These are phyloP conservation scores for Pseudogymnoascus sp. DNA, from an alignment of 2,329 filamentous ascomycete genomes.

Conservation along the genomic window DNA sequence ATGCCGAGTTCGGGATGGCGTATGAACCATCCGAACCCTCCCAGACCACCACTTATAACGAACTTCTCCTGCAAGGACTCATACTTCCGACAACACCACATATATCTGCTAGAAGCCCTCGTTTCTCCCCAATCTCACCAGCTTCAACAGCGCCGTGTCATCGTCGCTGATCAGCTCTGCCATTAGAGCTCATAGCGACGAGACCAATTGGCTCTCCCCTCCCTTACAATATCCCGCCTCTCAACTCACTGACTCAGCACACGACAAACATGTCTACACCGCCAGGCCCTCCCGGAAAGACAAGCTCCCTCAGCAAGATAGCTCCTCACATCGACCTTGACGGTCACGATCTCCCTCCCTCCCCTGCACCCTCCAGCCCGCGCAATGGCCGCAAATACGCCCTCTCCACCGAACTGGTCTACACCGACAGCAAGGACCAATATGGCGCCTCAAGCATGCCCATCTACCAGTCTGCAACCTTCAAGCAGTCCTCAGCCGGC, in stretches of 20 bases:
- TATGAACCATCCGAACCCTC: constrained; percentile 4
- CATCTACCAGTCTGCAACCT: constrained; percentile 97
- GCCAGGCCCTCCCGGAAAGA: constrained; percentile 23
- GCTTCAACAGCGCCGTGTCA: not conserved
- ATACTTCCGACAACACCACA: not conserved
- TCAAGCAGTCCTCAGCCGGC: constrained; percentile 78
- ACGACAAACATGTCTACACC: constrained; percentile 28
- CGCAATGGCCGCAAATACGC: constrained; percentile 81
- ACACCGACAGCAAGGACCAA: constrained; percentile 91
- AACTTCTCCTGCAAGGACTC: constrained; percentile 2
- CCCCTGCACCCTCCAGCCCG: constrained; percentile 86
- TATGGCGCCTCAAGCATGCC: constrained; percentile 94
- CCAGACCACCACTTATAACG: constrained; percentile 1
- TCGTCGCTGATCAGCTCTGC: constrained; percentile 8
- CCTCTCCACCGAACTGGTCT: constrained; percentile 91
- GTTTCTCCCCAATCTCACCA: not conserved
- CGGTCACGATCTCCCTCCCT: constrained; percentile 78
- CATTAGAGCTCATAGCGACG: constrained; percentile 7
- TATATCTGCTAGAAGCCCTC: not conserved
- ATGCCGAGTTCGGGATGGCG: constrained; percentile 8
- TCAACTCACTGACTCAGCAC: constrained; percentile 7
- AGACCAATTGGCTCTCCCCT: constrained; percentile 7
- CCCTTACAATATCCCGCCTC: not conserved
- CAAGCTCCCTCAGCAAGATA: constrained; percentile 23
- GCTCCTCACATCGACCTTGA: constrained; percentile 59